phyloP scores from a whole-genome alignment of 768 basidiomycete species.

The Lactarius vividus region DNA sequence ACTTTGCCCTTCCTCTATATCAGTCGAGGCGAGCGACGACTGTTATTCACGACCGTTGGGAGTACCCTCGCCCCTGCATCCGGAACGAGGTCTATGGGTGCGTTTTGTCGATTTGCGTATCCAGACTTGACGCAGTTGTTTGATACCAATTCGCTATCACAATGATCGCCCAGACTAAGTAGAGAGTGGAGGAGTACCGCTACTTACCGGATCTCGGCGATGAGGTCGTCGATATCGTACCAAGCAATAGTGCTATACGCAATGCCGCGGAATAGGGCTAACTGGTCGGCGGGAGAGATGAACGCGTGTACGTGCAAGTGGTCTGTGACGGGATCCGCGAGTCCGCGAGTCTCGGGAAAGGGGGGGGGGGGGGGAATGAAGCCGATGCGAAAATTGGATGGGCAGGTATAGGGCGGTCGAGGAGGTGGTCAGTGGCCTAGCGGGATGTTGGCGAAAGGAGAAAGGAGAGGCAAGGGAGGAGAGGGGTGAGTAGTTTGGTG shows the following conservation, averaged over 20 bases:
- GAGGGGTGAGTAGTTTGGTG: constrained; percentile 51
- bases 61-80: constrained; percentile 63
- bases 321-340: constrained; percentile 77
- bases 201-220: constrained; percentile 77
- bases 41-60: constrained; percentile 64
- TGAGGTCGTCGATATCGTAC: constrained; percentile 75
- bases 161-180: neutral
- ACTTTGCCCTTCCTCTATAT: constrained; percentile 28
- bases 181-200: constrained; percentile 7
- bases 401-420: constrained; percentile 34
- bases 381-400: constrained; percentile 54
- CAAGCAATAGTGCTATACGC: constrained; percentile 71
- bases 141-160: constrained; percentile 66
- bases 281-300: constrained; percentile 57
- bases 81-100: constrained; percentile 75
- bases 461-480: constrained; percentile 36
- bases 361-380: constrained; percentile 79
- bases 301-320: constrained; percentile 78
- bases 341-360: constrained; percentile 77
- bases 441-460: constrained; percentile 19
- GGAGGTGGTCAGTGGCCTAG: constrained; percentile 16
- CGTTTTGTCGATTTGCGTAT: too few relatives aligned
- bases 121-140: constrained; percentile 86
- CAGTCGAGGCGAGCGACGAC: constrained; percentile 46
- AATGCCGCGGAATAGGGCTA: constrained; percentile 73